phyloP scores from a whole-genome alignment of 768 basidiomycete genomes.

The Amanita polypyramis region DNA sequence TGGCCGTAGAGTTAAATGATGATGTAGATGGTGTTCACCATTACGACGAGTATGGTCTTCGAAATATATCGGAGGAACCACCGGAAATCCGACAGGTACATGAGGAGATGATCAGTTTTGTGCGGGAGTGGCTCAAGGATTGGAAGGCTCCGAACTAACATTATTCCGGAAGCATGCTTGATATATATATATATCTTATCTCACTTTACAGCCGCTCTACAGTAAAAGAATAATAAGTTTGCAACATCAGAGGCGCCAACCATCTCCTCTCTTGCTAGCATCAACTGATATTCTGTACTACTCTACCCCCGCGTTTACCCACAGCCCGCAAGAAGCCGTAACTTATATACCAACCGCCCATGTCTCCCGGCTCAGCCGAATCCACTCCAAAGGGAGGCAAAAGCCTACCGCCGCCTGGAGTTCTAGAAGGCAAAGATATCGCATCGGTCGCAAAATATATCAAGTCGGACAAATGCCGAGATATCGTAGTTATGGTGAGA shows the following conservation, averaged over 20 bases:
- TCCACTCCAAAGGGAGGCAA: neutral
- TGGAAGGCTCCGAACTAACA: slow-evolving; percentile 3
- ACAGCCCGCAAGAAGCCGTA: no score
- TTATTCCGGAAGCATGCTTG: neutral
- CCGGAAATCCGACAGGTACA: slow-evolving; percentile 74
- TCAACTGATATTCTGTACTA: no score
- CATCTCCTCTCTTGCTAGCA: no score
- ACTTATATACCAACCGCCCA: neutral
- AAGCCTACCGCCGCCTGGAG: neutral
- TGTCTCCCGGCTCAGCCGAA: neutral
- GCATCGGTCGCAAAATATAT: slow-evolving; percentile 54
- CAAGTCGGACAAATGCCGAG: slow-evolving; percentile 54
- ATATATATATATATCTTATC: no score
- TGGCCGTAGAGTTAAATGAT: neutral
- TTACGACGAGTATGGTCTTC: slow-evolving; percentile 68
- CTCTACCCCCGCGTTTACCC: no score
- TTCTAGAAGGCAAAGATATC: slow-evolving; percentile 19
- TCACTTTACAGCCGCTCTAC: no score
- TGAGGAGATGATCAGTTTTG: slow-evolving; percentile 68
- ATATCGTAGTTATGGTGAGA: slow-evolving; percentile 64
- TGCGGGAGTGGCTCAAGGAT: slow-evolving; percentile 52
- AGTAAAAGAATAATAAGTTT: no score
- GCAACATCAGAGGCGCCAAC: no score
- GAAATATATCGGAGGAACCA: slow-evolving; percentile 55
- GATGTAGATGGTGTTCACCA: slow-evolving; percentile 61